phyloP scores from a whole-genome alignment of 2,329 filamentous ascomycete species.

The Cercospora sojina region DNA sequence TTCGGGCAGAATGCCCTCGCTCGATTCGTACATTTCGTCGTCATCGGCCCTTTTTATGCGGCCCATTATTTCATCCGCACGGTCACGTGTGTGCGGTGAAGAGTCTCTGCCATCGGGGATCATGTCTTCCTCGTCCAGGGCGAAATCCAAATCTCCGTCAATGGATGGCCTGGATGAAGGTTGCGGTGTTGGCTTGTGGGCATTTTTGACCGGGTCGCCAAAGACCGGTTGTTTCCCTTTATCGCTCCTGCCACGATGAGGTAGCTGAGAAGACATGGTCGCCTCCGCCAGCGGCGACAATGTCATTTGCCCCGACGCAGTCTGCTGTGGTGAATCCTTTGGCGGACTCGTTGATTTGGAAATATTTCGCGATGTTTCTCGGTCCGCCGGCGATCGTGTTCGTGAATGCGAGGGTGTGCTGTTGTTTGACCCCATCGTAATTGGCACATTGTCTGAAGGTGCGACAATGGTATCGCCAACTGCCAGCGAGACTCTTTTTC shows the following conservation, averaged over 20 bases:
- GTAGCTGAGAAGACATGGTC: conserved; percentile 14
- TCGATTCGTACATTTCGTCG: conserved; percentile 25
- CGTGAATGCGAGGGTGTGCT: conserved; percentile 36
- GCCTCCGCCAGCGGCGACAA: conserved; percentile 8
- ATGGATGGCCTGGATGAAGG: conserved; percentile 23
- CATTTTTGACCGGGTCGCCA: not conserved
- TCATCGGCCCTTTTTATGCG: conserved; percentile 20
- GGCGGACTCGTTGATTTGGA: not conserved
- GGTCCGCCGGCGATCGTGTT: conserved; percentile 21
- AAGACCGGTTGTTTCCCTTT: conserved; percentile 5
- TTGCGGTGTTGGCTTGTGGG: not conserved
- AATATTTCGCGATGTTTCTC: conserved; percentile 1
- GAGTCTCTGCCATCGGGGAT: conserved; percentile 2
- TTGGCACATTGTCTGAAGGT: conserved; percentile 38
- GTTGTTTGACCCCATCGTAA: conserved; percentile 29
- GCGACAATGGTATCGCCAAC: conserved; percentile 40
- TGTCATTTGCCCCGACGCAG: not conserved
- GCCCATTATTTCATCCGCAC: conserved; percentile 22
- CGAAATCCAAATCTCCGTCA: conserved; percentile 35
- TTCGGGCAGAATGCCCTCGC: conserved; percentile 21
- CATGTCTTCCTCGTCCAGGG: conserved; percentile 30
- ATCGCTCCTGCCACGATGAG: not conserved
- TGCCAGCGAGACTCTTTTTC: conserved; percentile 39
- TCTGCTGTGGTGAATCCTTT: conserved; percentile 8
- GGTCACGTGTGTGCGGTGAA: conserved; percentile 9